phyloP scores from a whole-genome alignment of 306 rosid genomes.

The Aeschynomene evenia region DNA sequence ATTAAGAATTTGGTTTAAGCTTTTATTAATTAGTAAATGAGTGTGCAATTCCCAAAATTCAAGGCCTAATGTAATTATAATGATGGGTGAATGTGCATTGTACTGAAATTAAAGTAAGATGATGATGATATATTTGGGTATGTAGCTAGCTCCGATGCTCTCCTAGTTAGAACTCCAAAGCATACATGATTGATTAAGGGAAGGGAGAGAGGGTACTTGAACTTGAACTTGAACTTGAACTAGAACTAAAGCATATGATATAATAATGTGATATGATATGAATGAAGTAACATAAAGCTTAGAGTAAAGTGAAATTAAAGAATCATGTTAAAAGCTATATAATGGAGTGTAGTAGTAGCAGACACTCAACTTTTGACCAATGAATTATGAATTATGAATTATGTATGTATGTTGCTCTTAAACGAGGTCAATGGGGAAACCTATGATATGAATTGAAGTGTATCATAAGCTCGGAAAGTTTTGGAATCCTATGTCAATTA shows the following conservation, averaged over 20 bases:
- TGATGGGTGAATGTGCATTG: conserved; percentile 28
- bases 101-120: too few relatives aligned
- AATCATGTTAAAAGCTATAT: conserved; percentile 84
- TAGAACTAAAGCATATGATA: conserved; percentile 44
- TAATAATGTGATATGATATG: too few relatives aligned
- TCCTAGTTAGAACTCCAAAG: conserved; percentile 39
- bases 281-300: conserved; percentile 88
- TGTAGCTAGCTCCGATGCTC: too few relatives aligned
- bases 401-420: conserved; percentile 39
- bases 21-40: conserved; percentile 7
- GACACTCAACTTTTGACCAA: conserved; percentile 83
- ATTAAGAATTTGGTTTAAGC: conserved; percentile 16
- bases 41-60: conserved; percentile 20
- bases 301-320: conserved; percentile 72
- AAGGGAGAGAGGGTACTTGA: conserved; percentile 41
- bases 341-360: conserved; percentile 98
- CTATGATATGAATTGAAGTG: conserved; percentile 48
- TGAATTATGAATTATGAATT: too few relatives aligned
- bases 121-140: too few relatives aligned
- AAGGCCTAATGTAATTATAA: conserved; percentile 26
- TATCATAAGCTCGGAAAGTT: conserved; percentile 51
- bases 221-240: too few relatives aligned
- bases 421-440: conserved; percentile 64
- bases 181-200: conserved; percentile 56
- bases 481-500: conserved; percentile 81